Evolutionary conservation across 2,329 filamentous ascomycete species (phyloP).

Genomic region (Penicillium decumbens): DNA sequence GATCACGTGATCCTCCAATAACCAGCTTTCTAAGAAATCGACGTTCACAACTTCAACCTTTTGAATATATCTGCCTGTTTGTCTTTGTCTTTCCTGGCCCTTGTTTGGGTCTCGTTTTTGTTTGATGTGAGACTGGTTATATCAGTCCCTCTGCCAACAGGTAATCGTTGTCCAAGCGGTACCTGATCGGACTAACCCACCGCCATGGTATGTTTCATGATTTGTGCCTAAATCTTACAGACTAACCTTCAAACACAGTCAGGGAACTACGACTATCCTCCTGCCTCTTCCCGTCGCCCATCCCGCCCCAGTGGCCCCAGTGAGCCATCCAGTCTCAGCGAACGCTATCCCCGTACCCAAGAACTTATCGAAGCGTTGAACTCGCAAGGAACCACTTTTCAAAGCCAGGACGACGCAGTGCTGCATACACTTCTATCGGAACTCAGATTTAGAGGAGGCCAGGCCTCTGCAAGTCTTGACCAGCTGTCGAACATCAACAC

Average conservation of each 20-base stretch:
- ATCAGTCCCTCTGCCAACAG: conserved; percentile 1
- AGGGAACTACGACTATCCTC: conserved; percentile 42
- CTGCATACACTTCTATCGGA: not conserved
- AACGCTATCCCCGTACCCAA: conserved; percentile 15
- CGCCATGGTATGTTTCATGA: conserved; percentile 22
- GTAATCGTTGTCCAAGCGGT: conserved; percentile 1
- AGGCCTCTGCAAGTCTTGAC: conserved; percentile 1
- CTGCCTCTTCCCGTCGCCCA: conserved; percentile 32
- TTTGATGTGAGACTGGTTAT: conserved; percentile 1
- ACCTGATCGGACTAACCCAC: conserved; percentile 6
- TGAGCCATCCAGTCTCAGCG: conserved; percentile 12
- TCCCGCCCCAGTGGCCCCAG: conserved; percentile 17
- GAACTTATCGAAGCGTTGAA: conserved; percentile 4
- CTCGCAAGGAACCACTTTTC: not conserved
- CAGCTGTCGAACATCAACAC: not conserved
- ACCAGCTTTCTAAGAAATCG: not conserved
- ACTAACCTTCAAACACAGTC: conserved; percentile 28
- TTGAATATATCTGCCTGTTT: not conserved
- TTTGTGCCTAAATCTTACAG: conserved; percentile 1
- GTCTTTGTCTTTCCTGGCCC: not conserved
- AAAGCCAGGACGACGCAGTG: not conserved
- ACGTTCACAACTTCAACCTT: not conserved
- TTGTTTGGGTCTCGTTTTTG: not conserved
- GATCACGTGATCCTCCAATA: conserved; percentile 19
- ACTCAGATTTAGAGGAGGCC: not conserved